phyloP scores from a whole-genome alignment of 257 asterid genomes.

The Solanum pinnatisectum region DNA sequence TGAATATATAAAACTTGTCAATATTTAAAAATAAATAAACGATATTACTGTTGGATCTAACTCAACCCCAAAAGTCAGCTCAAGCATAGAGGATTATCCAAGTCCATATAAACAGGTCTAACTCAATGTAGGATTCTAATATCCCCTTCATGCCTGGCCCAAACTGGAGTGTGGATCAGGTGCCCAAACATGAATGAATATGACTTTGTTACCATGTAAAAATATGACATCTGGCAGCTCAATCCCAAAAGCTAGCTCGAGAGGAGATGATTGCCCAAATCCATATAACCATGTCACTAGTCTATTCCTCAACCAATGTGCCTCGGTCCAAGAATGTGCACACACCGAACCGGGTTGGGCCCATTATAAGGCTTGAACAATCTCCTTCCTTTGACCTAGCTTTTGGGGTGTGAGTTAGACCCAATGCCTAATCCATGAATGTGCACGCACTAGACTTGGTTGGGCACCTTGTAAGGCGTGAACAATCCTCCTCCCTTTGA shows the following conservation, averaged over 20 bases:
- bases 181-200: neutral
- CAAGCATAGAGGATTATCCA: neutral
- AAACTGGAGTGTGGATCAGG: neutral
- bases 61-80: neutral
- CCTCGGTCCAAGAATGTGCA: neutral
- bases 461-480: neutral
- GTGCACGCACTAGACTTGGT: accelerated
- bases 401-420: neutral
- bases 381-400: neutral
- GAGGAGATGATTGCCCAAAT: neutral
- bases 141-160: neutral
- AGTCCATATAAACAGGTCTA: neutral
- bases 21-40: too few species aligned
- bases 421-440: neutral
- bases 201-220: neutral
- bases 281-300: neutral
- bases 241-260: neutral
- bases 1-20: neutral
- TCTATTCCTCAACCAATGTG: neutral
- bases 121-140: neutral
- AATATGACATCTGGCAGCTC: neutral
- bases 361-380: neutral
- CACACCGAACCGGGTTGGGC: neutral
- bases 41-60: too few species aligned
- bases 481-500: neutral